Conservation (phyloP, 495 filamentous ascomycete species). For the Pyronema domesticum region DNA sequence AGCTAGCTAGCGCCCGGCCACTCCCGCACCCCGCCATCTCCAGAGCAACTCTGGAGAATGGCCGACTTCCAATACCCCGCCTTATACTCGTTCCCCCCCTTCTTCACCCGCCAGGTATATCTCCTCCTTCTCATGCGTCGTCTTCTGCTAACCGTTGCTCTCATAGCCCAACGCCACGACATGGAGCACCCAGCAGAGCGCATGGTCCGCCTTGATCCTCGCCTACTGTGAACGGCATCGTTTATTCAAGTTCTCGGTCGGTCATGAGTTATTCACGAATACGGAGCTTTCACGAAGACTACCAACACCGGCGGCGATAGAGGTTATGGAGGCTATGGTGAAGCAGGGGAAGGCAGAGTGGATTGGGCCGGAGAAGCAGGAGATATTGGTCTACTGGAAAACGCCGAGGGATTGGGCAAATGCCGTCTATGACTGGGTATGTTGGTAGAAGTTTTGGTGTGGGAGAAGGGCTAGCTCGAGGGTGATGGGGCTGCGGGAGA, state of each 20-base stretch:
- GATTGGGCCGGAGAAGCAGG: conserved; percentile 26
- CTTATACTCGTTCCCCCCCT: conserved; percentile 47
- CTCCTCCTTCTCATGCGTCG: neutral
- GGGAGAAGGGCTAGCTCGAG: neutral
- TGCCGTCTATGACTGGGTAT: conserved; percentile 40
- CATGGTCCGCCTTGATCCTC: conserved; percentile 75
- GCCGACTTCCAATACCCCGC: conserved; percentile 6
- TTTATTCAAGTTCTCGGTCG: conserved; percentile 46
- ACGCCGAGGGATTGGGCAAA: conserved; percentile 60
- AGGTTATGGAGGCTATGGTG: conserved; percentile 57
- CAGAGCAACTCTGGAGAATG: no score
- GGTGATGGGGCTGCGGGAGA: no score
- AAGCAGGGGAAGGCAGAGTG: conserved; percentile 32
- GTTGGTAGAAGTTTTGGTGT: conserved; percentile 14
- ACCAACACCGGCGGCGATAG: conserved; percentile 40
- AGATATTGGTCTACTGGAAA: conserved; percentile 52
- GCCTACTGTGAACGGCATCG: conserved; percentile 64
- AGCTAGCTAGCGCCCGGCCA: no score
- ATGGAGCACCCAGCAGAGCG: conserved; percentile 54
- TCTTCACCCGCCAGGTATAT: conserved; percentile 41
- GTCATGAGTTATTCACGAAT: conserved; percentile 42
- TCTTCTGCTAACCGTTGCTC: conserved; percentile 7
- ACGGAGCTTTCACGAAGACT: conserved; percentile 33
- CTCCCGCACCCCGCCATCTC: neutral
- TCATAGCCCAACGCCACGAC: conserved; percentile 59